These are phyloP conservation scores for Metschnikowia matae DNA, from an alignment of 805 yeast species.

Conservation along the genomic window DNA sequence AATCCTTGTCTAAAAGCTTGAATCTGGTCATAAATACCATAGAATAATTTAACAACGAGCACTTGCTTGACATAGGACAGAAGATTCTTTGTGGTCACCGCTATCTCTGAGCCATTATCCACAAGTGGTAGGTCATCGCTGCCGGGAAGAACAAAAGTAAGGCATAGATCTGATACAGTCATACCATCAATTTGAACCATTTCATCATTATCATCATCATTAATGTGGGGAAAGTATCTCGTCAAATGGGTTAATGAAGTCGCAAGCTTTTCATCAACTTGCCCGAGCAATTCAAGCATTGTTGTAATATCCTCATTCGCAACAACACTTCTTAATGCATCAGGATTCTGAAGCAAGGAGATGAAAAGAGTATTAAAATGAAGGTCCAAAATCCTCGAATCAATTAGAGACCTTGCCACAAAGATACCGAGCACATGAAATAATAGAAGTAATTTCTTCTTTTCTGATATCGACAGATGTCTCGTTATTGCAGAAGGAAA, in stretches of 20 bases:
- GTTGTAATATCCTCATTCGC: background rate
- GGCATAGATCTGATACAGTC: conserved; percentile 50
- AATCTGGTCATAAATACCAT: conserved; percentile 64
- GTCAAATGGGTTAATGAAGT: conserved; percentile 52
- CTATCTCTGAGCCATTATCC: conserved; percentile 49
- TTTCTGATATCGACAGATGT: conserved; percentile 29
- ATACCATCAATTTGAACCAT: conserved; percentile 29
- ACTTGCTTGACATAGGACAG: conserved; percentile 54
- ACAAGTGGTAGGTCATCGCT: conserved; percentile 55
- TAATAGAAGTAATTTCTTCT: conserved; percentile 40
- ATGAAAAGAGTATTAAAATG: conserved; percentile 71
- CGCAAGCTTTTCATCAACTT: conserved; percentile 57
- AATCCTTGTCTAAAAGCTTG: conserved; percentile 75
- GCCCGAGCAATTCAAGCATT: conserved; percentile 26
- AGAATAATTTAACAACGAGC: conserved; percentile 53
- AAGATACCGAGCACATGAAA: conserved; percentile 76
- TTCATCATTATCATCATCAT: conserved; percentile 8
- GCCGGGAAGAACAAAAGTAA: conserved; percentile 78
- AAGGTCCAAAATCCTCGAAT: conserved; percentile 84
- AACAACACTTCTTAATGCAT: background rate
- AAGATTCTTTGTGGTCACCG: conserved; percentile 51
- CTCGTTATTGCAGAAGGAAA: conserved; percentile 66
- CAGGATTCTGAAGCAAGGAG: conserved; percentile 44
- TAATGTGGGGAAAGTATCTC: conserved; percentile 34
- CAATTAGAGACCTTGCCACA: conserved; percentile 81